Evolutionary conservation across 441 rosid species (phyloP).

Genomic region (Jatropha podagrica): DNA sequence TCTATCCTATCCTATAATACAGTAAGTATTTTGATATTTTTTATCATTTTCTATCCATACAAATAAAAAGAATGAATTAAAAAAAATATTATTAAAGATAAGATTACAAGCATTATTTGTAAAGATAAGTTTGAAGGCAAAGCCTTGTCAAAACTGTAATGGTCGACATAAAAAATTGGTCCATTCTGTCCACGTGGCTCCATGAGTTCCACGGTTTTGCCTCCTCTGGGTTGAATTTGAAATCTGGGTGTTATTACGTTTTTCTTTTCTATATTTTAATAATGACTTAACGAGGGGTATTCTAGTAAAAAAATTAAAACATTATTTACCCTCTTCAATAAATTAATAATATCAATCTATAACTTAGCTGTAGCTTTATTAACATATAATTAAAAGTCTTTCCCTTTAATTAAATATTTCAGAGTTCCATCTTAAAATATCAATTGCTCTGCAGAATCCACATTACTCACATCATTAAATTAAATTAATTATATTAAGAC

Average conservation of each 20-base stretch:
- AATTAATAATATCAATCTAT: background rate
- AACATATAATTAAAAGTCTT: background rate
- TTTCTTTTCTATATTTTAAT: background rate
- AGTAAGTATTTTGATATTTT: too few species aligned
- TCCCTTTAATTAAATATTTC: too few species aligned
- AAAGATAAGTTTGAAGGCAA: constrained; percentile 16
- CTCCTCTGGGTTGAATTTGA: constrained; percentile 4
- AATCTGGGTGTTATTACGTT: background rate
- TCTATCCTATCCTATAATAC: too few species aligned
- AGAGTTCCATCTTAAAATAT: too few species aligned
- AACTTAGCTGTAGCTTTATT: constrained; percentile 2
- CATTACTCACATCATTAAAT: too few species aligned
- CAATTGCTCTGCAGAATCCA: too few species aligned
- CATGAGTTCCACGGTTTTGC: constrained; percentile 23
- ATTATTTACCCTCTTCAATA: constrained; percentile 10
- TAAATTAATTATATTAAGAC: background rate
- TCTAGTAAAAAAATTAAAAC: background rate
- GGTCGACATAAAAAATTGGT: constrained; percentile 25
- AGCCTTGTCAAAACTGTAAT: constrained; percentile 20
- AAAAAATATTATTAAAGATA: background rate
- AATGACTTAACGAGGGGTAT: background rate
- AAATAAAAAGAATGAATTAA: too few species aligned
- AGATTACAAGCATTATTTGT: background rate
- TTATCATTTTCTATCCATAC: too few species aligned
- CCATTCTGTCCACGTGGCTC: constrained; percentile 27